Evolutionary conservation across 2,329 filamentous ascomycete genomes (phyloP).

Genomic region (Bretziella fagacearum): DNA sequence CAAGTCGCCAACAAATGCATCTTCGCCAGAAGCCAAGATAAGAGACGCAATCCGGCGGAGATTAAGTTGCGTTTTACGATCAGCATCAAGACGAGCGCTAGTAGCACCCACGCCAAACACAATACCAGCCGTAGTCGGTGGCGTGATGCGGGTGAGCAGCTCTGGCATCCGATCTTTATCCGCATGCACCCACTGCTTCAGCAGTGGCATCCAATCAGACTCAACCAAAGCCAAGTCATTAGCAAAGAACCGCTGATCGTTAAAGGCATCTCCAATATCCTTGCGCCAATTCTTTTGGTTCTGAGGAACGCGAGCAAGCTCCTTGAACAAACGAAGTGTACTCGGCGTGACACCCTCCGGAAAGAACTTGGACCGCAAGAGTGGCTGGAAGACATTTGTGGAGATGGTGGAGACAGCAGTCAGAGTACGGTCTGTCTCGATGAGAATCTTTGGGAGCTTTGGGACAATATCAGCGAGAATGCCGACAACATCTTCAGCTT

Average conservation of each 20-base stretch:
- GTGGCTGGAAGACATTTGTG: conserved; percentile 63
- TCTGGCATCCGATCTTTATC: conserved; percentile 85
- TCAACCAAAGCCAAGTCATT: conserved; percentile 48
- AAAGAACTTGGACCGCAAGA: conserved; percentile 68
- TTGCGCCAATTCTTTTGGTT: conserved; percentile 86
- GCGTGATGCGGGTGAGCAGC: conserved; percentile 56
- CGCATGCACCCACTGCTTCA: conserved; percentile 66
- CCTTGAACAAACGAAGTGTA: conserved; percentile 55
- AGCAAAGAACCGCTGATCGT: conserved; percentile 73
- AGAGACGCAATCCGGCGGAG: conserved; percentile 68
- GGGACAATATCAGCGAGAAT: conserved; percentile 68
- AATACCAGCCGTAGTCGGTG: conserved; percentile 84
- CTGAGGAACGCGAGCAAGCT: conserved; percentile 59
- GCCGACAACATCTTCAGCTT: conserved; percentile 58
- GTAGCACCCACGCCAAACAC: conserved; percentile 97
- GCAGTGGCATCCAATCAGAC: conserved; percentile 62
- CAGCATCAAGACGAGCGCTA: conserved; percentile 83
- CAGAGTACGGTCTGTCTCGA: conserved; percentile 69
- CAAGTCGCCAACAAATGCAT: conserved; percentile 66
- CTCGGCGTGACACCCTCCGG: conserved; percentile 65
- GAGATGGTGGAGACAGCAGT: conserved; percentile 68
- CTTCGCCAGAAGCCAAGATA: conserved; percentile 56
- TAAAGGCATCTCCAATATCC: conserved; percentile 81
- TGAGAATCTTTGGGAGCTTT: conserved; percentile 63
- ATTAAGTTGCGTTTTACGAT: conserved; percentile 81